Evolutionary conservation across 2,329 filamentous ascomycete species (phyloP), one percentile per base, ranked within the genome.

Genomic region (Tetracladium maxilliforme): DNA sequence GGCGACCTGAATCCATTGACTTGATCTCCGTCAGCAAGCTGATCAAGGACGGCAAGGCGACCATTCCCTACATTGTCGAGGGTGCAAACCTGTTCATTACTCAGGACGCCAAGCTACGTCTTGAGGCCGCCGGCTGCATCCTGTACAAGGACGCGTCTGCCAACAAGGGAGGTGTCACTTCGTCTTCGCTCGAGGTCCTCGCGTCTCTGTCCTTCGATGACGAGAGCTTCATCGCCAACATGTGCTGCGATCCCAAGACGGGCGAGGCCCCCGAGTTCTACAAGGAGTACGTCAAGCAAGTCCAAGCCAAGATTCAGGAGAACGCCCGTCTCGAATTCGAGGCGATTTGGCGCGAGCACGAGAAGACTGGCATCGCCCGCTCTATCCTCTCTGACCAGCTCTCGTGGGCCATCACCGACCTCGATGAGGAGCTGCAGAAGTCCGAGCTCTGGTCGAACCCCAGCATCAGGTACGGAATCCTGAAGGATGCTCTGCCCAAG

Each of bases 21-120:
- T 70, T 95, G 30, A 77, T 81, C 28, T 82, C 77, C 6, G 87
- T 86, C 33, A 76, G 68, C 54, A 82, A 79, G 49, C 68, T 98
- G 33, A 95, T 98, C 52, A 72, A 77, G 46, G 73, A 93, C 33
- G 84, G 86, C 55, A 94, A 92, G 59, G 65, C 69, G 13, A 70
- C 67, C 8, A 78, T 98, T 32, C 86, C 87, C 1, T 98, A 92
- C 56, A 90, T 98, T 27, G 87, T 98, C 22, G 90, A 98, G 56
- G 90, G 90, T 26, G 90, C 90, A 52, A 98, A 95, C 51, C 64
- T 98, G 27, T 98, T 98, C 68, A 92, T 98, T 55, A 94, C 90
- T 1, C 90, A 98, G 53, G 90, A 98, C 43, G 87, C 87, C 41
- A 95, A 95, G 61, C 67, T 95, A 28, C 80, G 84, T 14, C 71